Evolutionary conservation across 2,329 filamentous ascomycete genomes (phyloP).

Genomic region (Diaporthe vaccinii): DNA sequence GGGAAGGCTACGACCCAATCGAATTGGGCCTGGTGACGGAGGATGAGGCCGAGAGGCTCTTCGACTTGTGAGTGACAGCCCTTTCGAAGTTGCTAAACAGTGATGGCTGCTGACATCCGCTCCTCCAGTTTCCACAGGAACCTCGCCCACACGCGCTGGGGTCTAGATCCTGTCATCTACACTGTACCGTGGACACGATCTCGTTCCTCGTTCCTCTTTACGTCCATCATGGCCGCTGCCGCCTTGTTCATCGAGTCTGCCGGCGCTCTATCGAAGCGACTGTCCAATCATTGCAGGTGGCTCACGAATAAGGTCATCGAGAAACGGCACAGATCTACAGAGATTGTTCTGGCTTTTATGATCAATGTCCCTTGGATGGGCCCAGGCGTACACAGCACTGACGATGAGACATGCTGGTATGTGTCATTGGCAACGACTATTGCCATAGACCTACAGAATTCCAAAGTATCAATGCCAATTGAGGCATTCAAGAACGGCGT

Average conservation of each 20-base stretch:
- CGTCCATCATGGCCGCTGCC: slow-evolving; percentile 77
- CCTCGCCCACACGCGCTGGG: slow-evolving; percentile 81
- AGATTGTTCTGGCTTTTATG: slow-evolving; percentile 82
- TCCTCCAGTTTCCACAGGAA: slow-evolving; percentile 74
- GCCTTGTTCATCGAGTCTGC: slow-evolving; percentile 76
- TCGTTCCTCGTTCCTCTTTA: slow-evolving; percentile 79
- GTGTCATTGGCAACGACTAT: slow-evolving; percentile 78
- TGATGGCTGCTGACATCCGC: slow-evolving; percentile 4
- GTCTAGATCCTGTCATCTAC: slow-evolving; percentile 76
- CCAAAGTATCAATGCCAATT: slow-evolving; percentile 75
- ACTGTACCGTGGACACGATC: slow-evolving; percentile 75
- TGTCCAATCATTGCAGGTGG: slow-evolving; percentile 73
- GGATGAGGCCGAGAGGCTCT: slow-evolving; percentile 74
- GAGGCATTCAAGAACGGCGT: slow-evolving; percentile 59
- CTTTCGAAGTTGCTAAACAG: background rate
- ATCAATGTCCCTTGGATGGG: slow-evolving; percentile 83
- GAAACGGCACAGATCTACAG: slow-evolving; percentile 75
- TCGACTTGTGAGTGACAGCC: slow-evolving; percentile 68
- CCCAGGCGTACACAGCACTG: slow-evolving; percentile 75
- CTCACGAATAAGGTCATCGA: slow-evolving; percentile 74
- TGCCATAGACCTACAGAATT: slow-evolving; percentile 76
- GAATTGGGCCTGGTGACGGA: slow-evolving; percentile 77
- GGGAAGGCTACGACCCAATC: slow-evolving; percentile 76
- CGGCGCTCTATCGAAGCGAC: slow-evolving; percentile 73
- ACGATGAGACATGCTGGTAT: slow-evolving; percentile 80